Evolutionary conservation across 208 protist genomes (phyloP).

Genomic region (Leishmania tropica): DNA sequence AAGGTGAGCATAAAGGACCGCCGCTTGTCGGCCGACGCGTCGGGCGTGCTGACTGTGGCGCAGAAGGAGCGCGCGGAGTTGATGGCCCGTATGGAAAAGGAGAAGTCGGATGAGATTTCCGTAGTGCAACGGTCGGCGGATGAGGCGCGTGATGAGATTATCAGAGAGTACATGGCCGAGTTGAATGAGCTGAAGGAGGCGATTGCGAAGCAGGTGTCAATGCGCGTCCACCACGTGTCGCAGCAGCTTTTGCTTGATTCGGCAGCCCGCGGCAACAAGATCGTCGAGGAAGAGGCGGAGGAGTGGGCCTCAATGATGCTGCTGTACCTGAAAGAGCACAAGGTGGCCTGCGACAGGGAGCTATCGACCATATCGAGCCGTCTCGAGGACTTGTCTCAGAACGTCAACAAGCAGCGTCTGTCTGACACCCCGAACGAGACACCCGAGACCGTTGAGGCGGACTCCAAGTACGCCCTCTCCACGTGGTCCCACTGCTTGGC

Average conservation of each 20-base stretch:
- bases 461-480: constrained; percentile 58
- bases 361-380: constrained; percentile 22
- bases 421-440: constrained; percentile 27
- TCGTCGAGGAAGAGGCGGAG: constrained; percentile 57
- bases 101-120: constrained; percentile 39
- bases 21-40: constrained; percentile 34
- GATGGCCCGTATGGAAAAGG: constrained; percentile 39
- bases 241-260: constrained; percentile 44
- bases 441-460: constrained; percentile 46
- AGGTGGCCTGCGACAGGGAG: constrained; percentile 34
- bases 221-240: constrained; percentile 24
- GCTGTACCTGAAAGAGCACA: constrained; percentile 45
- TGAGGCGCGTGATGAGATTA: constrained; percentile 43
- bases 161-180: constrained; percentile 35
- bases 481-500: constrained; percentile 70
- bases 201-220: constrained; percentile 32
- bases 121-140: constrained; percentile 25
- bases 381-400: constrained; percentile 49
- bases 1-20: constrained; percentile 46
- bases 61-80: constrained; percentile 56
- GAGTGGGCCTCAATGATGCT: constrained; percentile 40
- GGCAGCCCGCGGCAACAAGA: constrained; percentile 39
- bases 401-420: constrained; percentile 52
- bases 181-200: constrained; percentile 48
- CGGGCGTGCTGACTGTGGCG: constrained; percentile 47